Evolutionary conservation across 2,329 filamentous ascomycete species (phyloP).

Genomic region (Neonectria coccinea): DNA sequence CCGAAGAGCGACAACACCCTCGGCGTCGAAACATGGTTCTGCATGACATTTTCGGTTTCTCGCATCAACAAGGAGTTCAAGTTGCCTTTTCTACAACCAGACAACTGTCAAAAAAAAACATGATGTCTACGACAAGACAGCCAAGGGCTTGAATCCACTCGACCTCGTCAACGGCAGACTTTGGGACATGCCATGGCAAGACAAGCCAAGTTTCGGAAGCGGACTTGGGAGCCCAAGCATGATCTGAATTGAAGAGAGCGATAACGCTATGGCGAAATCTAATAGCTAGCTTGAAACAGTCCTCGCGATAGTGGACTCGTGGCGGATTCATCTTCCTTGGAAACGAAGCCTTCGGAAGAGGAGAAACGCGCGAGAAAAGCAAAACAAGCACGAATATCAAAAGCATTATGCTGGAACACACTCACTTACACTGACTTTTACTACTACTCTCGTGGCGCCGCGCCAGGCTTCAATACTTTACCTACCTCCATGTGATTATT

Average conservation of each 20-base stretch:
- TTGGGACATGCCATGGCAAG: constrained; percentile 40
- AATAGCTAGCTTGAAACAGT: constrained; percentile 53
- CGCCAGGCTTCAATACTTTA: constrained; percentile 5
- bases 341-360: constrained; percentile 43
- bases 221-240: constrained; percentile 42
- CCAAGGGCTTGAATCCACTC: constrained; percentile 47
- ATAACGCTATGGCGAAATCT: constrained; percentile 52
- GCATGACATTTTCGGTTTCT: constrained; percentile 38
- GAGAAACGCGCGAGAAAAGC: constrained; percentile 43
- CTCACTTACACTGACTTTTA: constrained; percentile 18
- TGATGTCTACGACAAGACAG: constrained; percentile 43
- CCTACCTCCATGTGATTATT: constrained; percentile 11
- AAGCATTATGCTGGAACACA: constrained; percentile 46
- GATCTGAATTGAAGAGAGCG: constrained; percentile 49
- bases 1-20: constrained; percentile 32
- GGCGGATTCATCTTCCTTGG: constrained; percentile 40
- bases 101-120: constrained; percentile 36
- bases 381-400: constrained; percentile 49
- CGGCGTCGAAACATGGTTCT: constrained; percentile 35
- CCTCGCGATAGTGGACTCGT: constrained; percentile 48
- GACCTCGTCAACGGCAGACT: constrained; percentile 48
- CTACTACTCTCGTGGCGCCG: constrained; percentile 7
- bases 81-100: constrained; percentile 43
- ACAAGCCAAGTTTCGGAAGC: constrained; percentile 43
- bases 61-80: constrained; percentile 46